Conservation (phyloP, 805 yeast genomes). For the Candida qinlingensis region DNA sequence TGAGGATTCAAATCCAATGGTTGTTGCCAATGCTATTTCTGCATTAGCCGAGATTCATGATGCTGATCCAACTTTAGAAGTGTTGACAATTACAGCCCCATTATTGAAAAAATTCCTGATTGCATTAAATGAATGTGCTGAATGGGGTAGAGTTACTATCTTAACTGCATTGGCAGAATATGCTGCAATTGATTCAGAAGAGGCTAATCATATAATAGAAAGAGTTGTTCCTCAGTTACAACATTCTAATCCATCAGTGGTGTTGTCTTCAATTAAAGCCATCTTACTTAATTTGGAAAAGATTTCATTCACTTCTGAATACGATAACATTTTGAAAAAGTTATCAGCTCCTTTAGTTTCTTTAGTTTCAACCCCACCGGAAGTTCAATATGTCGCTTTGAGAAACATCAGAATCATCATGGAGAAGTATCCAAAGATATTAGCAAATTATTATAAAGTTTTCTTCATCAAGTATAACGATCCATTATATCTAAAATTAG, state of each 20-base stretch:
- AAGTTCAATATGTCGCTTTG: constrained; percentile 89
- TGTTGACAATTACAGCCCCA: constrained; percentile 35
- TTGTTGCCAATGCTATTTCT: constrained; percentile 88
- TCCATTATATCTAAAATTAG: constrained; percentile 72
- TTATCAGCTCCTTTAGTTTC: constrained; percentile 84
- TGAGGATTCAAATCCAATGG: constrained; percentile 93
- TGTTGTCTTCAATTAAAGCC: constrained; percentile 76
- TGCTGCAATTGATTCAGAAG: constrained; percentile 46
- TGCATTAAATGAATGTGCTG: constrained; percentile 95
- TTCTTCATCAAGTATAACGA: constrained; percentile 87
- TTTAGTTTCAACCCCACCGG: constrained; percentile 82
- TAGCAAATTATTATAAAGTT: constrained; percentile 76
- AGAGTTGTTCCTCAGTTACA: constrained; percentile 92
- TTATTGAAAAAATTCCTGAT: constrained; percentile 59
- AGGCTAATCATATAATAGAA: constrained; percentile 82
- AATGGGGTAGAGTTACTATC: constrained; percentile 96
- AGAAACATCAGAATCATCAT: constrained; percentile 85
- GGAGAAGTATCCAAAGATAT: constrained; percentile 79
- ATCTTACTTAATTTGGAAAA: constrained; percentile 62
- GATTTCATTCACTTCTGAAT: constrained; percentile 33
- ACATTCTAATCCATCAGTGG: constrained; percentile 95
- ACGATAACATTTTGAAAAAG: constrained; percentile 51
- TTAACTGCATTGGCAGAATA: constrained; percentile 77
- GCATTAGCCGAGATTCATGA: constrained; percentile 81
- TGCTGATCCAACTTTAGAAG: constrained; percentile 49